Conservation (phyloP, 164 flowering plant genomes). For the Dillenia suffruticosa region DNA sequence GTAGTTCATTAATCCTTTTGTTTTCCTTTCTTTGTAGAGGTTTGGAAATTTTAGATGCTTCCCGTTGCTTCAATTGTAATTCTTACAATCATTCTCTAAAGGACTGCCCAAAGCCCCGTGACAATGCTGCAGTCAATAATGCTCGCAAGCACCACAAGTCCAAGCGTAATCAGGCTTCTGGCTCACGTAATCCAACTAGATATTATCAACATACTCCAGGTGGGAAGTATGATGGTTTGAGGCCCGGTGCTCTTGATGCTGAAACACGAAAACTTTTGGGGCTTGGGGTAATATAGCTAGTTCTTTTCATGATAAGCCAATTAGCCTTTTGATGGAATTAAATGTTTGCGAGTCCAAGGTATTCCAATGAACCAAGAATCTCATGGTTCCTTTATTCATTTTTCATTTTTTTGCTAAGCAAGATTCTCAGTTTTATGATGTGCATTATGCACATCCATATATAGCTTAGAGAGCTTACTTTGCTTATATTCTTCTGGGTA, state of each 20-base stretch:
- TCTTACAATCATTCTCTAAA: constrained; percentile 89
- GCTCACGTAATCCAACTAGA: constrained; percentile 52
- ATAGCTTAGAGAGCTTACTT: not conserved
- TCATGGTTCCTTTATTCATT: not conserved
- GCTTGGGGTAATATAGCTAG: constrained; percentile 58
- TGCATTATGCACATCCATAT: not conserved
- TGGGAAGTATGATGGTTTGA: constrained; percentile 88
- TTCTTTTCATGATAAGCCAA: not conserved
- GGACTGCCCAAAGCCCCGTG: constrained; percentile 91
- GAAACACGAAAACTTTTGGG: constrained; percentile 77
- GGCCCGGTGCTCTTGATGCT: constrained; percentile 72
- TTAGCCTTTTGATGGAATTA: no score
- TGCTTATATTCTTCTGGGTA: not conserved
- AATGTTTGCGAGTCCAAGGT: no score
- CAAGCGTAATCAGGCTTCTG: constrained; percentile 45
- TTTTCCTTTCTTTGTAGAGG: constrained; percentile 29
- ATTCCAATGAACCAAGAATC: no score
- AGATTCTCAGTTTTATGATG: not conserved
- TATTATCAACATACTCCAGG: constrained; percentile 79
- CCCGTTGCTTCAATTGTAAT: constrained; percentile 94
- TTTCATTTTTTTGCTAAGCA: no score
- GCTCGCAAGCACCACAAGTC: constrained; percentile 71
- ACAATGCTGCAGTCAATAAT: constrained; percentile 74
- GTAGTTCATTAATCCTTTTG: not conserved
- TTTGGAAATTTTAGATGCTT: constrained; percentile 46